phyloP scores from a whole-genome alignment of 2,329 filamentous ascomycete species.

The Bipolaris victoriae region DNA sequence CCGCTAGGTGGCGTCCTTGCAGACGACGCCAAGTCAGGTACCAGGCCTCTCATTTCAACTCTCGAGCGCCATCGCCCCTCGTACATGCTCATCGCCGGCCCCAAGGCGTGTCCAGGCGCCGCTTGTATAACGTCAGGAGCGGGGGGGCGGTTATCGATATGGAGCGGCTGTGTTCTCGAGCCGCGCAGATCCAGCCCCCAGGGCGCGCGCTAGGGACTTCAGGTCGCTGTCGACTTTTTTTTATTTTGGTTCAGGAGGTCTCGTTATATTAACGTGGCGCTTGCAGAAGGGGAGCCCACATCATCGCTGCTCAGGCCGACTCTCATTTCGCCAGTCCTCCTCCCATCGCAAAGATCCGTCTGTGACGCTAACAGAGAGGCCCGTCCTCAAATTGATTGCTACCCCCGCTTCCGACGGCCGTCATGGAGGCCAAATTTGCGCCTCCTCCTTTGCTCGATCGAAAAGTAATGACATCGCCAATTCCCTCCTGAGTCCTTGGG shows the following conservation, averaged over 20 bases:
- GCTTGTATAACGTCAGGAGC: conserved; percentile 14
- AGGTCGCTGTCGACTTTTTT: conserved; percentile 4
- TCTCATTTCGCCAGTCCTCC: conserved; percentile 20
- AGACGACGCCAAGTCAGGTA: conserved; percentile 40
- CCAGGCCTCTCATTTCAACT: conserved; percentile 37
- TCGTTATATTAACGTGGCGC: conserved; percentile 8
- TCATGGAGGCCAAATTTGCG: conserved; percentile 4
- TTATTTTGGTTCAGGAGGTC: conserved; percentile 12
- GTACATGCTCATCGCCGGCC: conserved; percentile 6
- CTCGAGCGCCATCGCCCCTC: conserved; percentile 2
- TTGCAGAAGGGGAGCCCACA: neutral
- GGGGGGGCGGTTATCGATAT: conserved; percentile 15
- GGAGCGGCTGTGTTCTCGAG: conserved; percentile 1
- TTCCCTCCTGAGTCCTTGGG: neutral
- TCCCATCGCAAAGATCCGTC: conserved; percentile 13
- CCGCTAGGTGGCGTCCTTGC: conserved; percentile 23
- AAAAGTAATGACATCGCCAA: conserved; percentile 5
- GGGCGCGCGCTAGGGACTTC: conserved; percentile 9
- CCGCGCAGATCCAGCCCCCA: conserved; percentile 4
- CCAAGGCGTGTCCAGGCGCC: conserved; percentile 5
- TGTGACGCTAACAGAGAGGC: conserved; percentile 23
- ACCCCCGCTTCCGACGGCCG: conserved; percentile 13
- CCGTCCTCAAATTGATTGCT: conserved; percentile 4
- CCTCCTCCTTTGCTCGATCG: neutral
- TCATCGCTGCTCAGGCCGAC: conserved; percentile 14